Evolutionary conservation across 116 monocot species (phyloP), one percentile per base, ranked within the genome.

Genomic region (Phalaenopsis hybrid): DNA sequence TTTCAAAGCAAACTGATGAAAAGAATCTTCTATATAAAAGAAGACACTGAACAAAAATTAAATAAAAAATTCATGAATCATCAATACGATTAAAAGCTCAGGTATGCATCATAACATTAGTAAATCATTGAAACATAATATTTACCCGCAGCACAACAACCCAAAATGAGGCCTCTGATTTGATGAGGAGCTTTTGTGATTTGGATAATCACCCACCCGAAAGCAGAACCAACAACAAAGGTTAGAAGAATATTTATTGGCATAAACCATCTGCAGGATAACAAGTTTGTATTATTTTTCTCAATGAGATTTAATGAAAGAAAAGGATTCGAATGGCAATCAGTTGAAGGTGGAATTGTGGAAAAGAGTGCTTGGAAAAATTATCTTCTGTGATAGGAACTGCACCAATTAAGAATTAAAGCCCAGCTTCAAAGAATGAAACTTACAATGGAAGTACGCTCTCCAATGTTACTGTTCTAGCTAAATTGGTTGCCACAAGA

Each of bases 251-350:
- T 82, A 87, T 91, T 91, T 52, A 91, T 65, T 31, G 91, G 91
- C 91, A 91, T 91, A 84, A 91, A 91, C 91, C 91, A 91, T 87
- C 91, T 91, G 89, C 76, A 82, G 50, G 52, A 17, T 41, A 75
- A 75, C 44, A 75, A 46, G 21, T 44, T 75, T 8, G 20, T 8
- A 44, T 75, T 75, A 75, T 75, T 75, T 75, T 75, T 48, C 13
- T 37, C 37, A 73, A 73, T 16, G 17, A 55, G 55, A 55, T 55
- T 55, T 16, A 0, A 55, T 55, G 16, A 55, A 55, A 55, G 55
- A 55, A 55, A 55, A 55, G 17, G 13, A 55, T 55, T 16, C 55
- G 16, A 55, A 55, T 15, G 16, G 15, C 13, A 55, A 55, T 55
- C 55, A 16, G 55, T 55, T 16, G 55, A 55, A 55, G 13, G 55